phyloP scores from a whole-genome alignment of 2,329 filamentous ascomycete species.

The Xylariales sp. region DNA sequence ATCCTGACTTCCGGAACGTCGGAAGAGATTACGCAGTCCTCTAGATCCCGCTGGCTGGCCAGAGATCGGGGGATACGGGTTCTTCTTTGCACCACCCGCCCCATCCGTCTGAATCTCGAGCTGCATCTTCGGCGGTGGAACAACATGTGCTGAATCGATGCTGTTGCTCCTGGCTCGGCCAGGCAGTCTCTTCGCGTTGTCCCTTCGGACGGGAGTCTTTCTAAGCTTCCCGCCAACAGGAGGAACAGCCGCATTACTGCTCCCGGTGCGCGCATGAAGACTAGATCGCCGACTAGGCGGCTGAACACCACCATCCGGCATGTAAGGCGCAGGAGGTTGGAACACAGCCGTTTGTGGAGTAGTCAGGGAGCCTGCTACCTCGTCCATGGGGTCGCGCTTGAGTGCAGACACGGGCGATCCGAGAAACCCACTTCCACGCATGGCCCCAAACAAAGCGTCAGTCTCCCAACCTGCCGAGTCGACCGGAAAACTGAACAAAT shows the following conservation, averaged over 20 bases:
- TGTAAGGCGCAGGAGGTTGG: conserved; percentile 20
- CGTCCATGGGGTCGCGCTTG: conserved; percentile 40
- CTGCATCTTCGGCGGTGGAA: conserved; percentile 11
- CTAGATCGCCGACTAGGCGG: conserved; percentile 51
- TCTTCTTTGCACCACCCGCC: conserved; percentile 24
- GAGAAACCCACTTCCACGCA: conserved; percentile 29
- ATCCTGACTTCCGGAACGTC: conserved; percentile 41
- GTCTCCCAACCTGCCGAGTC: conserved; percentile 40
- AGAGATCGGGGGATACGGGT: conserved; percentile 46
- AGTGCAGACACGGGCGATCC: conserved; percentile 26
- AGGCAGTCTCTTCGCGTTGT: conserved; percentile 12
- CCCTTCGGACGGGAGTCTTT: conserved; percentile 17
- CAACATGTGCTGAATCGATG: conserved; percentile 20
- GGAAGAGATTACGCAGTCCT: conserved; percentile 36
- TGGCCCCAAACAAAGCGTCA: conserved; percentile 40
- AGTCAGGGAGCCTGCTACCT: conserved; percentile 39
- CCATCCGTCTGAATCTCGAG: conserved; percentile 20
- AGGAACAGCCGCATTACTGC: conserved; percentile 18
- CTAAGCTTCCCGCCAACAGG: conserved; percentile 15
- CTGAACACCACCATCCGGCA: conserved; percentile 33
- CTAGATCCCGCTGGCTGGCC: conserved; percentile 41
- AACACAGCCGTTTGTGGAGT: conserved; percentile 32
- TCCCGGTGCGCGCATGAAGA: conserved; percentile 42
- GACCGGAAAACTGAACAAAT: conserved; percentile 50
- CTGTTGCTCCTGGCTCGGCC: conserved; percentile 24